phyloP scores from a whole-genome alignment of 2,329 filamentous ascomycete genomes.

The Dothideomycetidae sp. region DNA sequence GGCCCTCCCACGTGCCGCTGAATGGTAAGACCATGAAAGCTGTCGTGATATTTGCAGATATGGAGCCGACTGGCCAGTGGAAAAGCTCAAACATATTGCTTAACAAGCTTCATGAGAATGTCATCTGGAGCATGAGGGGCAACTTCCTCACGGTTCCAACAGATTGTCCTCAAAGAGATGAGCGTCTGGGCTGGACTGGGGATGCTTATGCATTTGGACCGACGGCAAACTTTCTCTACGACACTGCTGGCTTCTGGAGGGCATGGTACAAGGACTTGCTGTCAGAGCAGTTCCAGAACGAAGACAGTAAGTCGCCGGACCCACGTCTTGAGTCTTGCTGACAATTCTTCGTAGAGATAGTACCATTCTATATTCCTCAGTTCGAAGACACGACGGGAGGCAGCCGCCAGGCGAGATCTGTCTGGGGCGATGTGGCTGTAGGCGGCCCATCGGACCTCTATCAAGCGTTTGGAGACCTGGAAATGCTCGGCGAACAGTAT shows the following conservation, averaged over 20 bases:
- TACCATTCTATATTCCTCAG: no score
- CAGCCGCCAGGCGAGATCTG: no score
- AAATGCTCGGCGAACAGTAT: slow-evolving; percentile 25
- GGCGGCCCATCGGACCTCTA: slow-evolving; percentile 26
- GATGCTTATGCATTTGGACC: slow-evolving; percentile 37
- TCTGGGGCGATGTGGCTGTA: slow-evolving; percentile 29
- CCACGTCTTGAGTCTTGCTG: no score
- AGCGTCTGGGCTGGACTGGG: slow-evolving; percentile 41
- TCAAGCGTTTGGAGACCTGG: slow-evolving; percentile 21
- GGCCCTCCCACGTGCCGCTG: slow-evolving; percentile 23
- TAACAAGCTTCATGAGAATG: slow-evolving; percentile 42
- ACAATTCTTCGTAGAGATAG: no score
- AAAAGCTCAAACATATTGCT: slow-evolving; percentile 37
- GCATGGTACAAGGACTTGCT: slow-evolving; percentile 37
- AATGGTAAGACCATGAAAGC: slow-evolving; percentile 15
- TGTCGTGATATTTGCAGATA: slow-evolving; percentile 38
- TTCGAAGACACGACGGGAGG: no score
- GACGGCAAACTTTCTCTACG: slow-evolving; percentile 39
- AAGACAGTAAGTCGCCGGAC: no score
- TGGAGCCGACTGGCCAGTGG: slow-evolving; percentile 37
- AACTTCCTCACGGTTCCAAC: slow-evolving; percentile 45
- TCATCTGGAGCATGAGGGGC: slow-evolving; percentile 41
- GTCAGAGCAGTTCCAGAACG: slow-evolving; percentile 22
- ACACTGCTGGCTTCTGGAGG: slow-evolving; percentile 36
- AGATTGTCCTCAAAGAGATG: slow-evolving; percentile 43